These are phyloP conservation scores for Termitomyces titanicus DNA, from an alignment of 768 basidiomycete genomes.

Conservation along the genomic window DNA sequence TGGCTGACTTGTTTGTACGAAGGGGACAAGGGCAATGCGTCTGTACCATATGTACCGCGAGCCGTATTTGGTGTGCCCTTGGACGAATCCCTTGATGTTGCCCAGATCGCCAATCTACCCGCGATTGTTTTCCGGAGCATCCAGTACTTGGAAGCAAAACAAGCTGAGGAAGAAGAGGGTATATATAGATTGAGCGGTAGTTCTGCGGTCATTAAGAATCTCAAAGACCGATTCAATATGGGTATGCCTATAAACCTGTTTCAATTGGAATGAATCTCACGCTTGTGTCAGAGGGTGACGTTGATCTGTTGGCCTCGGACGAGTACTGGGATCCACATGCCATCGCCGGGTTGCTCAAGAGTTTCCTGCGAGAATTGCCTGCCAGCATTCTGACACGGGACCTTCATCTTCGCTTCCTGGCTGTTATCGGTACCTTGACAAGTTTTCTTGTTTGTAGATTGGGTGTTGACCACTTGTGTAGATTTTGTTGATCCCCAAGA, in stretches of 20 bases:
- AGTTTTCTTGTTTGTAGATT: background rate
- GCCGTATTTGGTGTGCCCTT: slow-evolving; percentile 89
- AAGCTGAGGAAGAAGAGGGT: slow-evolving; percentile 95
- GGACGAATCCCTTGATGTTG: slow-evolving; percentile 84
- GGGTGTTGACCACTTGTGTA: slow-evolving; percentile 26
- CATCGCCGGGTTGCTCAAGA: slow-evolving; percentile 91
- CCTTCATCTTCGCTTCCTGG: slow-evolving; percentile 84
- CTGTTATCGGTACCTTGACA: slow-evolving; percentile 83
- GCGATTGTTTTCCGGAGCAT: slow-evolving; percentile 95
- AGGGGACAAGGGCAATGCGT: slow-evolving; percentile 31
- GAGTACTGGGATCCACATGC: slow-evolving; percentile 99
- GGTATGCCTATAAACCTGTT: slow-evolving; percentile 46
- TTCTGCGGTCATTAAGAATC: slow-evolving; percentile 88
- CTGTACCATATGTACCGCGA: slow-evolving; percentile 44
- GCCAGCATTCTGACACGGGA: slow-evolving; percentile 90
- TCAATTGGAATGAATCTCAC: slow-evolving; percentile 7
- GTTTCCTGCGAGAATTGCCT: slow-evolving; percentile 90
- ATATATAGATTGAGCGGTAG: slow-evolving; percentile 96
- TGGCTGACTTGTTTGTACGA: slow-evolving; percentile 5
- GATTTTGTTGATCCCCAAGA: slow-evolving; percentile 89
- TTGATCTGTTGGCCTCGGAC: slow-evolving; percentile 81
- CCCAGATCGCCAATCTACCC: slow-evolving; percentile 86
- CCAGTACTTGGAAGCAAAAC: slow-evolving; percentile 90
- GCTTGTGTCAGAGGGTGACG: slow-evolving; percentile 78
- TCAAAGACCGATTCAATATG: slow-evolving; percentile 90